phyloP scores from a whole-genome alignment of 2,329 filamentous ascomycete genomes.

The Aphanocladium album region DNA sequence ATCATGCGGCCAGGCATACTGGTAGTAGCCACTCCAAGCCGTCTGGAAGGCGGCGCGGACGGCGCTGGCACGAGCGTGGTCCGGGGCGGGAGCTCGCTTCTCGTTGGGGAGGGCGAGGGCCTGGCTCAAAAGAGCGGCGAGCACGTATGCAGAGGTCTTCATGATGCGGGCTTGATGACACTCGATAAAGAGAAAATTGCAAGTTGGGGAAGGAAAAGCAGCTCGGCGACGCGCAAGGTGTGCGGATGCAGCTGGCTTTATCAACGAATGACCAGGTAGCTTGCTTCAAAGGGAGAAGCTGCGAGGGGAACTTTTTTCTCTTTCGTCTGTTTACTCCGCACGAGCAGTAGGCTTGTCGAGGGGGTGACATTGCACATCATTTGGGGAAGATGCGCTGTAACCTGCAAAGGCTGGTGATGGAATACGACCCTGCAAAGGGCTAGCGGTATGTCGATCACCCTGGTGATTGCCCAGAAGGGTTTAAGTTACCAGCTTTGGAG shows the following conservation, averaged over 20 bases:
- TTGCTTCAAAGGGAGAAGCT: neutral
- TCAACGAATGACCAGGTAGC: neutral
- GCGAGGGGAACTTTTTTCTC: neutral
- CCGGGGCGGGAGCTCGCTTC: conserved; percentile 7
- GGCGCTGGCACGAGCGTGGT: conserved; percentile 4
- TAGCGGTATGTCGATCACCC: neutral
- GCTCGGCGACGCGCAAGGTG: neutral
- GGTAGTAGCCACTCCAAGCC: conserved; percentile 69
- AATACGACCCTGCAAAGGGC: conserved; percentile 1
- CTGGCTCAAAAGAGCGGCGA: conserved; percentile 1
- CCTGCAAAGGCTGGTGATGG: neutral
- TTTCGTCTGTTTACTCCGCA: neutral
- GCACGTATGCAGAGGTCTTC: neutral
- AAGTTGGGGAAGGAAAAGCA: neutral
- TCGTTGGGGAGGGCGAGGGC: conserved; percentile 3
- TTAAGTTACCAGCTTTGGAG: neutral
- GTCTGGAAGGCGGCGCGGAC: conserved; percentile 53
- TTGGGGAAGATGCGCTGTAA: conserved; percentile 5
- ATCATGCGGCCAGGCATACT: conserved; percentile 74
- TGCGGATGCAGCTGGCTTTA: conserved; percentile 1
- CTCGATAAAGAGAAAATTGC: neutral
- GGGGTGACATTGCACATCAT: neutral
- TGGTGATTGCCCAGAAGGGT: neutral
- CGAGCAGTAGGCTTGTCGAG: neutral
- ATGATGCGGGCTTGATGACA: neutral